Evolutionary conservation across 495 filamentous ascomycete species (phyloP).

Genomic region (Glarea lozoyensis): DNA sequence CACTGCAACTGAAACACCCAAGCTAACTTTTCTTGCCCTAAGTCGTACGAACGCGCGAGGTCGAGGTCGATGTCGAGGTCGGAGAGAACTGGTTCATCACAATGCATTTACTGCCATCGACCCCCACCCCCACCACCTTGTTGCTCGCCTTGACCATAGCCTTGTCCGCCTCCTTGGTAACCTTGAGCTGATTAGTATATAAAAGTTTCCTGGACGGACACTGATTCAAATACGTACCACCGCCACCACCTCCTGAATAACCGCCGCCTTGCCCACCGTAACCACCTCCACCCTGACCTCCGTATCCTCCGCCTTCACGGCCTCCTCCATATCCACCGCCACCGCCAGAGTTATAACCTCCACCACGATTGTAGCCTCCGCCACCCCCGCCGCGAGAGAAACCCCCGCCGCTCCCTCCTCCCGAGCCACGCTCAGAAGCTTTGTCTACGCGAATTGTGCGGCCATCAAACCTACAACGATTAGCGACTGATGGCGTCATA

Average conservation of each 20-base stretch:
- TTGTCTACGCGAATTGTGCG: conserved; percentile 94
- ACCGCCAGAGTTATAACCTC: conserved; percentile 6
- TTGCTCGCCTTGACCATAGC: conserved; percentile 16
- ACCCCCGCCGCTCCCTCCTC: conserved; percentile 43
- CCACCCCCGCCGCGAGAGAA: conserved; percentile 30
- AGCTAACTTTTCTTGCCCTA: conserved; percentile 24
- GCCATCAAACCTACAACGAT: conserved; percentile 72
- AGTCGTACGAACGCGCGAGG: conserved; percentile 19
- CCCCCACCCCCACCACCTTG: conserved; percentile 20
- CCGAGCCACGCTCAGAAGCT: conserved; percentile 69
- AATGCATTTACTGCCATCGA: conserved; percentile 19
- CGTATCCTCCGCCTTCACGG: conserved; percentile 15
- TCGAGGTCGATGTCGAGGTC: too few species aligned
- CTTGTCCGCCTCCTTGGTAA: conserved; percentile 7
- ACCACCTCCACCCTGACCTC: conserved; percentile 17
- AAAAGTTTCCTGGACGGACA: background rate
- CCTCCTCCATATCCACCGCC: conserved; percentile 18
- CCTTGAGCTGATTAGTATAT: conserved; percentile 10
- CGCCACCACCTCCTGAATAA: conserved; percentile 5
- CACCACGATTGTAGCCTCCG: conserved; percentile 9
- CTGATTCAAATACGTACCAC: conserved; percentile 1
- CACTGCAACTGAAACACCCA: conserved; percentile 20
- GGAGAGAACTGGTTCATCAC: conserved; percentile 14
- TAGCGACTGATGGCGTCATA: conserved; percentile 3
- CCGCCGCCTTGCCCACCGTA: conserved; percentile 18